Percentiles rank a stretch among this genome's conserved stretches.
phyloP scores from a whole-genome alignment of 192 early-diverging fungal species.

The Pecoramyces ruminantium region DNA sequence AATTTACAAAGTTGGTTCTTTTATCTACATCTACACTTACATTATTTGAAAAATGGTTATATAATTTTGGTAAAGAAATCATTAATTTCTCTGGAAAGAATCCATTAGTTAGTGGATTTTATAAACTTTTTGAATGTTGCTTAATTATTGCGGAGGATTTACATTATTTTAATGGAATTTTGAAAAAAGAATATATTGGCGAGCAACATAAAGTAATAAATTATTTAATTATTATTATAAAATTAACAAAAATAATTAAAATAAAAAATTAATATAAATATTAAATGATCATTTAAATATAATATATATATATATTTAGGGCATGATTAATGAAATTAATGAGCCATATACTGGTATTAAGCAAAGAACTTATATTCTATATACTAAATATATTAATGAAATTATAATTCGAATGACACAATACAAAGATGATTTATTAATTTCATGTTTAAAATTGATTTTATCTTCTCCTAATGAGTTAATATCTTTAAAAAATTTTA shows the following conservation, averaged over 20 bases:
- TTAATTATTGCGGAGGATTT: neutral
- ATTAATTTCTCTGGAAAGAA: constrained; percentile 28
- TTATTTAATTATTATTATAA: neutral
- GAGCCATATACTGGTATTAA: neutral
- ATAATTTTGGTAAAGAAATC: constrained; percentile 23
- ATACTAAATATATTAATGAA: constrained; percentile 32
- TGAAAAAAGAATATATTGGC: neutral
- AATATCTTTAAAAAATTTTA: constrained; percentile 20
- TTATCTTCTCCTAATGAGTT: constrained; percentile 41
- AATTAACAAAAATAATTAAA: neutral
- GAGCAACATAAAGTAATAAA: neutral
- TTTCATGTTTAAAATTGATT: constrained; percentile 42
- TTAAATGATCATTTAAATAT: too few species aligned
- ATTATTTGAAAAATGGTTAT: constrained; percentile 39
- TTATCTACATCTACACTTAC: constrained; percentile 14
- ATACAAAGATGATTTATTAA: constrained; percentile 61
- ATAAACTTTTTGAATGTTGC: constrained; percentile 39
- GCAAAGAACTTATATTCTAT: constrained; percentile 14
- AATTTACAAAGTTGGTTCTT: constrained; percentile 30
- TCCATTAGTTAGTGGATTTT: constrained; percentile 56
- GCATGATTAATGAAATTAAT: neutral
- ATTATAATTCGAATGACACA: constrained; percentile 38
- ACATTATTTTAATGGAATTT: neutral
- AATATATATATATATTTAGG: too few species aligned
- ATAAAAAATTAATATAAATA: neutral